Percentiles rank a stretch among this genome's conserved stretches.
Evolutionary conservation across 1,139 yeast species (phyloP).

Genomic region (Suhomyces wounanorum): DNA sequence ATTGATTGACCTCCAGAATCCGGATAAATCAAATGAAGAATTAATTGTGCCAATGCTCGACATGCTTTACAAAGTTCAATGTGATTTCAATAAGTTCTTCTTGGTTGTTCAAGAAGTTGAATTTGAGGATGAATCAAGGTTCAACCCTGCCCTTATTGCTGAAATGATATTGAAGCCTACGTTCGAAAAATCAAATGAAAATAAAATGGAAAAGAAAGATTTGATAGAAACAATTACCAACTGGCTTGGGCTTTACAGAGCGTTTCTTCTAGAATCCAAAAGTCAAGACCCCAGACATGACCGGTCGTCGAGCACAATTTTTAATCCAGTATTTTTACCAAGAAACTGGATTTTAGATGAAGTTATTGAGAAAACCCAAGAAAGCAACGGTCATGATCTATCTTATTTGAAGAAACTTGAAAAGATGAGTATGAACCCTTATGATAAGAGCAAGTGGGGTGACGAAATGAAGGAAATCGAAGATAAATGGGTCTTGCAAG

Average conservation of each 20-base stretch:
- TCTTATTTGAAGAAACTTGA: slow-evolving; percentile 53
- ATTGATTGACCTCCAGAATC: slow-evolving; percentile 37
- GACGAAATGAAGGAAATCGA: slow-evolving; percentile 58
- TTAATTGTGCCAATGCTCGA: slow-evolving; percentile 64
- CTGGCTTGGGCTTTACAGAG: slow-evolving; percentile 46
- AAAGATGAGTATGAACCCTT: slow-evolving; percentile 66
- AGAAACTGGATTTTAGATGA: slow-evolving; percentile 87
- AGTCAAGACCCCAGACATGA: slow-evolving; percentile 27
- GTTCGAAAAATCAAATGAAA: slow-evolving; percentile 23
- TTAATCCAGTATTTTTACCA: slow-evolving; percentile 82
- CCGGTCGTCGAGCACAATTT: slow-evolving; percentile 44
- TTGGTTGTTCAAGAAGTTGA: slow-evolving; percentile 54
- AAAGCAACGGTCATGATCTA: slow-evolving; percentile 38
- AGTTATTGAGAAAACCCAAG: slow-evolving; percentile 58
- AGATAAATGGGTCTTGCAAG: slow-evolving; percentile 52
- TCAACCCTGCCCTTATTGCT: slow-evolving; percentile 28
- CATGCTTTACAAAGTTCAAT: slow-evolving; percentile 59
- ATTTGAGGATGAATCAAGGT: slow-evolving; percentile 14
- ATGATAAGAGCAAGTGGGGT: slow-evolving; percentile 63
- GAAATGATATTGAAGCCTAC: slow-evolving; percentile 32
- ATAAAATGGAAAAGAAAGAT: slow-evolving; percentile 32
- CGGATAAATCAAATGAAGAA: slow-evolving; percentile 42
- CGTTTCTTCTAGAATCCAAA: slow-evolving; percentile 35
- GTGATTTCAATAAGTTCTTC: slow-evolving; percentile 84
- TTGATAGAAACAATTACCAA: slow-evolving; percentile 31